These are phyloP conservation scores for Litsea cubeba DNA, from an alignment of 164 flowering plant genomes.

Conservation along the genomic window DNA sequence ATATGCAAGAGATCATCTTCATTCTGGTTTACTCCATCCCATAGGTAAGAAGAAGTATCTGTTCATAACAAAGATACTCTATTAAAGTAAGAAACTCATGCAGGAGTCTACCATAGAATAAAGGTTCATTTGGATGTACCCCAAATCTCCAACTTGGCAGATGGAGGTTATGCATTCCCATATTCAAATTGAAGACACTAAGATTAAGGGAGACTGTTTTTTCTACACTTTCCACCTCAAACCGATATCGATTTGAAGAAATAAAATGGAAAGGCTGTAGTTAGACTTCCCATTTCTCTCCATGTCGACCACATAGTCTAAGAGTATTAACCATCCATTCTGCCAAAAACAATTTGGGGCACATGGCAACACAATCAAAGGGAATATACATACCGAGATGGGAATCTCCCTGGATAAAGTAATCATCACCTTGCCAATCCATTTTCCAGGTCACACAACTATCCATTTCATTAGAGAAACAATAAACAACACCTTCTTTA, in stretches of 20 bases:
- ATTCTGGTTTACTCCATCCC: slow-evolving; percentile 45
- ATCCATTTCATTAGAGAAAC: slow-evolving; percentile 14
- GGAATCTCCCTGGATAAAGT: slow-evolving; percentile 33
- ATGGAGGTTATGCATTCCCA: neutral
- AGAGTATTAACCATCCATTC: neutral
- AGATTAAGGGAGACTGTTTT: neutral
- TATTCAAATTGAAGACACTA: neutral
- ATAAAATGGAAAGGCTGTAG: too few species aligned
- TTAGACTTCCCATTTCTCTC: neutral
- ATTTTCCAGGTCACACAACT: slow-evolving; percentile 32
- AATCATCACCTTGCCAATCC: slow-evolving; percentile 39
- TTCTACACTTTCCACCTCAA: too few species aligned
- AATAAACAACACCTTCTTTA: neutral
- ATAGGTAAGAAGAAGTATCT: slow-evolving; percentile 37
- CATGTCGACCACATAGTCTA: neutral
- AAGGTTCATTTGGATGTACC: neutral
- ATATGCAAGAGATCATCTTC: slow-evolving; percentile 54
- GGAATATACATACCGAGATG: slow-evolving; percentile 30
- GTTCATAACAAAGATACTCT: slow-evolving; percentile 5
- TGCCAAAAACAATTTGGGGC: neutral
- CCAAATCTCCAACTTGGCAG: neutral
- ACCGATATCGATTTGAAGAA: too few species aligned
- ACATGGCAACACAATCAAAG: neutral
- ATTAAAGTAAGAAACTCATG: neutral
- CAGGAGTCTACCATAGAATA: neutral